Base-by-base conservation (phyloP, 225 moss, liverwort and hornwort species). In the Sphagnum tenellum region DNA sequence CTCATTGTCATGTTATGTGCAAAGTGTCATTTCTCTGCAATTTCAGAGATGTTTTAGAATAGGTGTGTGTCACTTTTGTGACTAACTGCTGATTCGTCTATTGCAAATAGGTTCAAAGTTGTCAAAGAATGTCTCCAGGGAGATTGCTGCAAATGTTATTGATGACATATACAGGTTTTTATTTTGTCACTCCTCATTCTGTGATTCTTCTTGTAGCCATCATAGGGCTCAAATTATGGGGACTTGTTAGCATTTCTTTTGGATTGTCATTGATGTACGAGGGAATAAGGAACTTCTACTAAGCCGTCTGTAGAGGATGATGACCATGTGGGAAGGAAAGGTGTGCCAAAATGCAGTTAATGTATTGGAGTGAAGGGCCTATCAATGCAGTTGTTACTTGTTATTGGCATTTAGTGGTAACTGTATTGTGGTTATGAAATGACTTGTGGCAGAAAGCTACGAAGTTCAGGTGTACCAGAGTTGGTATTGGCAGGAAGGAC, bases 111-210 rank as follows among this genome's bases (percentile, higher is more conserved):
- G 83, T 66, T 65, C 81, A 70, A 88, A 74, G 67, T 74, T 46
- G 78, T 70, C 50, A 83, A 87, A 80, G 62, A 82, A 77, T 50
- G 81, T 81, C 47, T 85, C 78, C 51, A 88, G 89, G 72, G 96
- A 98, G 73, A 90, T 92, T 72, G 89, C 93, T 46, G 82, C 86
- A 7, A 85, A 80, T 62, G 85, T 93, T 7, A 89, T 98, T 65
- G 96, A 92, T 78, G 92, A 98, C 55, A 90, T 90, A 55, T 93
- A 87, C 68, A 89, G 96, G 96, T 98, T 51, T 63, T 3, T 61
- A 74, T 56, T 3, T 12, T 60, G 6, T 47, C 49, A 46, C 45
- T 44, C 55, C 46, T 29, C 12, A 9, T 44, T 5, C 46, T 12
- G 45, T 47, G 8, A 55, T 49, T 29, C 29, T 29, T 29, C 29